A percentile compares a stretch with the other conserved stretches of the same genome.
Conservation (phyloP, 345 rosid species). For the Kernera saxatilis region DNA sequence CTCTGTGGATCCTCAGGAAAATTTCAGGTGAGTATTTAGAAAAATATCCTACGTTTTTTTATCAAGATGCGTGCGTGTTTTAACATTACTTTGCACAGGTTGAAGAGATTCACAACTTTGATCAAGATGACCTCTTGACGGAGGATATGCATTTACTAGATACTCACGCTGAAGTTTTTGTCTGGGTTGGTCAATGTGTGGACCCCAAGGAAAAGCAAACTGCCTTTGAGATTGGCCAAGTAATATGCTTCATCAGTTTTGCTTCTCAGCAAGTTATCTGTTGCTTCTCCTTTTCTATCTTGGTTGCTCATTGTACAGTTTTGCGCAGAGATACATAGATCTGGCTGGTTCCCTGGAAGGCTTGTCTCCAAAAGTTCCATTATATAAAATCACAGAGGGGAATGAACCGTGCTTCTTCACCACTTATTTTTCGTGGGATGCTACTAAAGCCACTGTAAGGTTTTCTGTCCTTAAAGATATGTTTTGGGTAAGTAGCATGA, state of each 20-base stretch:
- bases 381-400: conserved; percentile 90
- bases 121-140: conserved; percentile 92
- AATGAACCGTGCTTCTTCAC: conserved; percentile 96
- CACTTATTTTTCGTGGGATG: conserved; percentile 85
- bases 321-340: conserved; percentile 72
- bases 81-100: conserved; percentile 48
- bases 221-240: conserved; percentile 94
- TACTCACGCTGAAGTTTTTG: conserved; percentile 92
- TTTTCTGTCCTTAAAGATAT: neutral
- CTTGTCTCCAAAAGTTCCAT: conserved; percentile 73
- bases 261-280: neutral
- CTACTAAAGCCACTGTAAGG: conserved; percentile 70
- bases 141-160: conserved; percentile 92
- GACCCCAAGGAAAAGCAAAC: conserved; percentile 82
- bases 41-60: neutral
- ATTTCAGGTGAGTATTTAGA: conserved; percentile 70
- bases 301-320: conserved; percentile 22
- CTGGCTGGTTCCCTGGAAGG: conserved; percentile 79
- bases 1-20: conserved; percentile 57
- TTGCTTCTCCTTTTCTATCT: neutral
- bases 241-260: conserved; percentile 29
- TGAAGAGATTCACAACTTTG: conserved; percentile 88
- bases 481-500: neutral
- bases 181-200: conserved; percentile 92
- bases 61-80: conserved; percentile 15